These are phyloP conservation scores for Cornus controversa DNA, from an alignment of 148 eudicot genomes.

Conservation along the genomic window DNA sequence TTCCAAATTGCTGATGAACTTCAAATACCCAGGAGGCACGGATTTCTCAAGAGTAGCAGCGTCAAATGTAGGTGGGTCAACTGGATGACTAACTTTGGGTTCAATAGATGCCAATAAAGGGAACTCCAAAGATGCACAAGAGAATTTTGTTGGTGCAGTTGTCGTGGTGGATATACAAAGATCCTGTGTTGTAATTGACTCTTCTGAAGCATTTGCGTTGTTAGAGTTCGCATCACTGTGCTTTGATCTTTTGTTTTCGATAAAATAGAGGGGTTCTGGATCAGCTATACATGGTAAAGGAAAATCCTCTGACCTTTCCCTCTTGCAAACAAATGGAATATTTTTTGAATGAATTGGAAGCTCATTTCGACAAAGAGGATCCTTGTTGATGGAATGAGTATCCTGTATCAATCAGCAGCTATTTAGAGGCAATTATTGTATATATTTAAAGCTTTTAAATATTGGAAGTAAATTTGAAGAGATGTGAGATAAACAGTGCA, in stretches of 20 bases:
- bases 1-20: constrained; percentile 78
- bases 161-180: constrained; percentile 42
- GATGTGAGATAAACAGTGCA: neutral
- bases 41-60: constrained; percentile 72
- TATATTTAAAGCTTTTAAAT: neutral
- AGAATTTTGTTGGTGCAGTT: constrained; percentile 31
- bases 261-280: constrained; percentile 55
- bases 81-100: constrained; percentile 41
- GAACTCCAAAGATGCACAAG: constrained; percentile 56
- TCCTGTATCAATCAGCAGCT: constrained; percentile 36
- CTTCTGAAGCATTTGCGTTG: constrained; percentile 74
- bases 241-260: constrained; percentile 56
- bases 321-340: constrained; percentile 60
- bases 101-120: constrained; percentile 58
- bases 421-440: neutral
- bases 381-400: constrained; percentile 35
- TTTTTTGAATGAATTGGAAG: constrained; percentile 38
- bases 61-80: constrained; percentile 43
- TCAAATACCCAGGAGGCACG: constrained; percentile 88
- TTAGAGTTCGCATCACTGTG: constrained; percentile 55
- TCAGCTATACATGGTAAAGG: constrained; percentile 28
- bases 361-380: constrained; percentile 38
- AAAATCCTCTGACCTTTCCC: constrained; percentile 64
- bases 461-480: neutral
- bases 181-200: constrained; percentile 70